Evolutionary conservation across 2,329 filamentous ascomycete genomes (phyloP), one percentile per base, ranked within the genome.

Genomic region (Akanthomyces uredinophilus): DNA sequence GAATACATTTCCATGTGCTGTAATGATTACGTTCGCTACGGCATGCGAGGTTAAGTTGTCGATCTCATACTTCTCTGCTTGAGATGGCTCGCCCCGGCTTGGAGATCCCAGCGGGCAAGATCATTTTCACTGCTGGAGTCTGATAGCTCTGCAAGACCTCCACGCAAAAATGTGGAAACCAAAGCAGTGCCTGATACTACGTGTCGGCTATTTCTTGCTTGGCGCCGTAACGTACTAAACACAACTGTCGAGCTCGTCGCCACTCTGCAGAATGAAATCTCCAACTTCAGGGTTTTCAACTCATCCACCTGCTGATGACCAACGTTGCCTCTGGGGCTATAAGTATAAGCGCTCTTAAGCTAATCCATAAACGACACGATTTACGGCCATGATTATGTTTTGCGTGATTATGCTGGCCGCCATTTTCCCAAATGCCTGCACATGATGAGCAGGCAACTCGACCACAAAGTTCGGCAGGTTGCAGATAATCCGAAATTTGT

Each of bases 221-320:
- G 86, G 85, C n/a, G 87, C 89, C 71, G 86, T 83, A 1, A 89
- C 71, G 86, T 83, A 1, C 76, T 89, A 32, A 89, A 89, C 70
- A 90, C 87, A 89, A 88, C 86, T 0, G 84, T 88, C 8, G 89
- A 87, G 0, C 86, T 89, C 20, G 84, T 90, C 37, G 79, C 75
- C 1, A 89, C 85, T 0, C 72, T 89, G 5, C 87, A 90, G 68
- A 88, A 88, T 66, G 78, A 78, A 37, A 81, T 89, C 4, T 85
- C 89, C 3, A 77, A 79, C 6, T 89, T 88, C 72, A 85, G 87
- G 68, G 86, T 84, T 1, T 20, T 53, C 29, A 35, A n/a, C 50
- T 90, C 86, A 53, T 32, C 32, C 39, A 53, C 18, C 10, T 39
- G n/a, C 32, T 39, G 1, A 53, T 53, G 10, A 32, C 20, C 13